These are phyloP conservation scores for Favolaschia claudopus DNA, from an alignment of 768 basidiomycete species.

Conservation along the genomic window DNA sequence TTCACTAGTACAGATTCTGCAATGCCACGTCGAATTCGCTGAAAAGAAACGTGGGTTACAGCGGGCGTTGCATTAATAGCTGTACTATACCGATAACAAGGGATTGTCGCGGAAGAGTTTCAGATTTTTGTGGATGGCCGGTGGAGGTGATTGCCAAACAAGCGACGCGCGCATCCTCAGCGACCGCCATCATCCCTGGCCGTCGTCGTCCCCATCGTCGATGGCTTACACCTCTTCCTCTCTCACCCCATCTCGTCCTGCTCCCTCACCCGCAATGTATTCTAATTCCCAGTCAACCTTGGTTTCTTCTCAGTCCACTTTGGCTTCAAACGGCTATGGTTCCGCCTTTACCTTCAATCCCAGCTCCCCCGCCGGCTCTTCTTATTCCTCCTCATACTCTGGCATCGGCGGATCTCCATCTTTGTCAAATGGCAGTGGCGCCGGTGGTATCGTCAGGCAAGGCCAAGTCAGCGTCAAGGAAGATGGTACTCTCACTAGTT, in stretches of 20 bases:
- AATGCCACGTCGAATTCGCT: too few species aligned
- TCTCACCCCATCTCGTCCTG: constrained; percentile 80
- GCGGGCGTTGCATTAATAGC: too few species aligned
- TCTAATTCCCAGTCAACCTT: constrained; percentile 49
- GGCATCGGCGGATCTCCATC: constrained; percentile 83
- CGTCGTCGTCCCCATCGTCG: constrained; percentile 16
- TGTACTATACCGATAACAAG: too few species aligned
- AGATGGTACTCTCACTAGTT: constrained; percentile 85
- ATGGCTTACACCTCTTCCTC: constrained; percentile 31
- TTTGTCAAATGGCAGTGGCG: constrained; percentile 49
- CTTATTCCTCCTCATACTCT: constrained; percentile 72
- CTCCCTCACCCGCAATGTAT: constrained; percentile 54
- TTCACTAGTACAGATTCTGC: too few species aligned
- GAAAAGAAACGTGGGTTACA: too few species aligned
- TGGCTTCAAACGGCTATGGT: constrained; percentile 65
- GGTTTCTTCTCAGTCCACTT: constrained; percentile 48
- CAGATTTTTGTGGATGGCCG: too few species aligned
- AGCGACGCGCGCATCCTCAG: too few species aligned
- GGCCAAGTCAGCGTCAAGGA: constrained; percentile 92
- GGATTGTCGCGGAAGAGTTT: too few species aligned
- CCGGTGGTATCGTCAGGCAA: constrained; percentile 47
- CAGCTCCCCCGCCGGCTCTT: constrained; percentile 60
- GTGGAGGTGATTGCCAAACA: too few species aligned
- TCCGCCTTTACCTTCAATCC: constrained; percentile 63
- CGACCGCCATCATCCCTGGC: constrained; percentile 5